A percentile compares a stretch with the other conserved stretches of the same genome.
Evolutionary conservation across 768 basidiomycete species (phyloP).

Genomic region (Myochromella boudieri): DNA sequence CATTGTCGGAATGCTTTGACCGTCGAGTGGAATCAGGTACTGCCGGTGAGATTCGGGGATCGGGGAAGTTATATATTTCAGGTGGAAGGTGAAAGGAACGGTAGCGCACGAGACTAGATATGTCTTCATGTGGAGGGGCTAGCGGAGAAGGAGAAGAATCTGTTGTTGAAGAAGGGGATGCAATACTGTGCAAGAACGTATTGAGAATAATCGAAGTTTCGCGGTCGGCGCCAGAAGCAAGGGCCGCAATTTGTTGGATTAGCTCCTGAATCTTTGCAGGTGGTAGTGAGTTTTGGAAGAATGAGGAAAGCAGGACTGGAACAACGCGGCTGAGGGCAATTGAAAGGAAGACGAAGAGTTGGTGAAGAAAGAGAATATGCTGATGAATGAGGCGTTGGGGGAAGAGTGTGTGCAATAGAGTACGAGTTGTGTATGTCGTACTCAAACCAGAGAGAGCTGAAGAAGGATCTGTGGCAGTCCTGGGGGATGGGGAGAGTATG

Average conservation of each 20-base stretch:
- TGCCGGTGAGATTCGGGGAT: constrained; percentile 2
- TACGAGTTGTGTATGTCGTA: constrained; percentile 26
- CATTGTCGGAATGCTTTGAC: no score
- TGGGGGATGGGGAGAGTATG: constrained; percentile 57
- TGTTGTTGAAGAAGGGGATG: constrained; percentile 26
- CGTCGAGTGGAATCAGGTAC: neutral
- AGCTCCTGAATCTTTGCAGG: constrained; percentile 44
- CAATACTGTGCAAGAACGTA: constrained; percentile 53
- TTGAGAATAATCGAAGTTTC: constrained; percentile 62
- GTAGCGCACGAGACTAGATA: constrained; percentile 38
- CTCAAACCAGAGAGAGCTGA: constrained; percentile 17
- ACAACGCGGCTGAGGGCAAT: constrained; percentile 71
- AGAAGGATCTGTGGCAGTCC: constrained; percentile 19
- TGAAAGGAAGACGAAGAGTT: constrained; percentile 72
- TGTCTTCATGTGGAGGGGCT: constrained; percentile 24
- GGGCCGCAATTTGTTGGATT: constrained; percentile 33
- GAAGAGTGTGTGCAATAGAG: constrained; percentile 38
- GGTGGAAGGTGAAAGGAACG: constrained; percentile 27
- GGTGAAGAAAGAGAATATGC: constrained; percentile 75
- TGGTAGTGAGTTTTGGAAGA: constrained; percentile 42
- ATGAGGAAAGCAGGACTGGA: constrained; percentile 61
- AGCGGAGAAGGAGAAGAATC: constrained; percentile 14
- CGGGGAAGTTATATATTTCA: constrained; percentile 7
- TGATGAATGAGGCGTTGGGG: constrained; percentile 72
- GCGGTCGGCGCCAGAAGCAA: constrained; percentile 44